phyloP scores from a whole-genome alignment of 1,284 basidiomycete genomes.

The Trichosporon asahii region DNA sequence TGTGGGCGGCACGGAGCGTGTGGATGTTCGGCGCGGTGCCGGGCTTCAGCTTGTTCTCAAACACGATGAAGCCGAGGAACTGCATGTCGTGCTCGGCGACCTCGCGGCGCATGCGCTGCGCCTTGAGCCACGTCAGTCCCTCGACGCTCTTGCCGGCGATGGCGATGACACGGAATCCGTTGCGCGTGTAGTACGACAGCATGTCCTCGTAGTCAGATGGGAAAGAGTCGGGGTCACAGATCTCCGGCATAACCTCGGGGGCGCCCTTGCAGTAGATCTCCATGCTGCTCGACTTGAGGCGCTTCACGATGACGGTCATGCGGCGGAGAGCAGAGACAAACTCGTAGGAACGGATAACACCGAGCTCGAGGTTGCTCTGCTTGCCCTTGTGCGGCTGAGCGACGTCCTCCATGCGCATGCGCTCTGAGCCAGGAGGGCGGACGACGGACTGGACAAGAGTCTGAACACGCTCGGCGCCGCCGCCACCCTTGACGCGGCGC shows the following conservation, averaged over 20 bases:
- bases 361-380: constrained; percentile 81
- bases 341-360: constrained; percentile 94
- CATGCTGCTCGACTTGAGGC: constrained; percentile 89
- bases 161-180: constrained; percentile 96
- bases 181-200: constrained; percentile 92
- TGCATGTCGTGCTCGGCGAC: constrained; percentile 87
- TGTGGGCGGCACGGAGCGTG: constrained; percentile 79
- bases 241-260: constrained; percentile 94
- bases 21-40: constrained; percentile 90
- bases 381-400: constrained; percentile 62
- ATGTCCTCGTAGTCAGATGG: constrained; percentile 96
- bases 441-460: constrained; percentile 96
- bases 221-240: constrained; percentile 84
- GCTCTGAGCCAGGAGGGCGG: constrained; percentile 83
- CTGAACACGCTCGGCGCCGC: constrained; percentile 65
- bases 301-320: constrained; percentile 98
- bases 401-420: constrained; percentile 80
- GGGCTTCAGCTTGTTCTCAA: constrained; percentile 97
- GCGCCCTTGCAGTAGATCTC: constrained; percentile 98
- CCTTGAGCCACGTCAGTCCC: constrained; percentile 92
- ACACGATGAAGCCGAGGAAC: constrained; percentile 95
- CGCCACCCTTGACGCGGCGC: constrained; percentile 57
- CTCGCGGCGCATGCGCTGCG: constrained; percentile 93
- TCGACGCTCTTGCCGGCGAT: constrained; percentile 96
- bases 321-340: constrained; percentile 89